These are phyloP conservation scores for Wilhelminamyces savonicus DNA, from an alignment of 805 yeast species.

Conservation along the genomic window DNA sequence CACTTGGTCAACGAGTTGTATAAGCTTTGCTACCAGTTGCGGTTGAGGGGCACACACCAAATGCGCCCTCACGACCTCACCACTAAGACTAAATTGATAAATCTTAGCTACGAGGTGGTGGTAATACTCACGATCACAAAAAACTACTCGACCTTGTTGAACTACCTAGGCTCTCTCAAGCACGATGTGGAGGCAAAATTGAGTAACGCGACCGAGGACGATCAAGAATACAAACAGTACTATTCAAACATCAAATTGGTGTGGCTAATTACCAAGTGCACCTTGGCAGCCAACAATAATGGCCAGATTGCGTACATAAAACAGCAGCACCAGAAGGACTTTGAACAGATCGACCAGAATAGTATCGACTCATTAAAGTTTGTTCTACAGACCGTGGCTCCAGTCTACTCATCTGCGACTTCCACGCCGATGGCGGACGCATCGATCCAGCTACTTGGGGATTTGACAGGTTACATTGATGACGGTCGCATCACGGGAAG, in stretches of 20 bases:
- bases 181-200: conserved; percentile 10
- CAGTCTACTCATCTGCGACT: too few relatives aligned
- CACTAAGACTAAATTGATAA: conserved; percentile 20
- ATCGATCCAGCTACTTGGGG: too few relatives aligned
- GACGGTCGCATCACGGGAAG: too few relatives aligned
- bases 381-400: conserved; percentile 8
- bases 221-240: conserved; percentile 6
- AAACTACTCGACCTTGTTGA: conserved; percentile 20
- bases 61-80: too few relatives aligned
- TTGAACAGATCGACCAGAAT: conserved; percentile 2
- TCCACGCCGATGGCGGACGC: too few relatives aligned
- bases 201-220: conserved; percentile 1
- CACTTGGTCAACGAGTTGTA: conserved; percentile 38
- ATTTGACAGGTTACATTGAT: too few relatives aligned
- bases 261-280: conserved; percentile 8
- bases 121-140: conserved; percentile 24
- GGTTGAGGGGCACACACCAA: conserved; percentile 14
- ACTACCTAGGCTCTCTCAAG: conserved; percentile 18
- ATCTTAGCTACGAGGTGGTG: conserved; percentile 27
- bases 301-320: too few relatives aligned
- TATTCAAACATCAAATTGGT: conserved; percentile 16
- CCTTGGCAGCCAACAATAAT: too few relatives aligned
- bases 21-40: conserved; percentile 32
- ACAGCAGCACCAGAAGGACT: too few relatives aligned
- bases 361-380: conserved; percentile 7